Evolutionary conservation across 2,329 filamentous ascomycete species (phyloP), one percentile per base, ranked within the genome.

Genomic region (Cladosporium sp.): DNA sequence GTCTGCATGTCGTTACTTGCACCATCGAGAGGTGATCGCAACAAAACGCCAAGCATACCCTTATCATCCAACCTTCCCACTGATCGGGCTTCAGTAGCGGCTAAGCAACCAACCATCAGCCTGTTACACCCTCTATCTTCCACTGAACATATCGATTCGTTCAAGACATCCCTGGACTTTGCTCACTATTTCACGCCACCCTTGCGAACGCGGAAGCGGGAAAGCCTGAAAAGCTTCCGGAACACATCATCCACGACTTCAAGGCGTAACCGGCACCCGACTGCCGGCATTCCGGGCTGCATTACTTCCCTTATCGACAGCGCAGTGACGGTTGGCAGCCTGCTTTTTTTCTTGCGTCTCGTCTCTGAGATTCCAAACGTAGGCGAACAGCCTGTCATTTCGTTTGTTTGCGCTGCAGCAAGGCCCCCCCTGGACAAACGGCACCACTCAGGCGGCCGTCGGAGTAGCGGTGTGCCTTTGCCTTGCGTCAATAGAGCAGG

Each of bases 321-420:
- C 45, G 16, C 45, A 33, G 36, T 48, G 40, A 40, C 45, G 36
- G 16, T 32, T 36, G 29, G 45, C 22, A 39, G 45, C 45, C 38
- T 48, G 45, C 45, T 48, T 48, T 48, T 48, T 48, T 46, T 32
- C 43, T 38, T 32, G 45, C 45, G 45, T 36, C 45, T 30, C 19
- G 36, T 48, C 36, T 40, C 27, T 48, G 45, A 36, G 25, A 39
- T 33, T 27, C 36, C 33, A 18, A 25, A 30, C 36, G 12, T 33
- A 48, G 36, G 25, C 36, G 43, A 47, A 12, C 29, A 33, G 45
- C 36, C 45, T 33, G 45, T 30, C 45, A 40, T 48, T 39, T 35
- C 45, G 45, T 48, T 48, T 48, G 45, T 48, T 40, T 25, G 38
- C 29, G 29, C 36, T 30, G 18, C 45, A 33, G 45, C 36, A 48